Conservation (phyloP, 257 asterid genomes). For the Euphrasia confusa region DNA sequence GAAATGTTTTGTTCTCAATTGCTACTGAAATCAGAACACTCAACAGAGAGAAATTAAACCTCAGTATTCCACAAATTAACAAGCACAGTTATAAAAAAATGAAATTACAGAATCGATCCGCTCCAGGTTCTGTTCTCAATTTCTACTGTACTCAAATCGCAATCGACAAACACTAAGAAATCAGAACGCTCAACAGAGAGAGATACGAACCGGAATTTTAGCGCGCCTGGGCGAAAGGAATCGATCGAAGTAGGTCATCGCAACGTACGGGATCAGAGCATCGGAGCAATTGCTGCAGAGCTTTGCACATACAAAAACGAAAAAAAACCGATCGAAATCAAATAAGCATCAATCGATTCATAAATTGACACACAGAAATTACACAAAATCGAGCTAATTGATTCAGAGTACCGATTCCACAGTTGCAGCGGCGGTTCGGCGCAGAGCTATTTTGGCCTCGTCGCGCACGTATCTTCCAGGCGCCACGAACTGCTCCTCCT, state of each 20-base stretch:
- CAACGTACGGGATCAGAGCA: constrained; percentile 16
- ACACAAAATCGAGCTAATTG: neutral
- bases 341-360: neutral
- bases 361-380: neutral
- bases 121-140: no score
- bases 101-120: no score
- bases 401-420: neutral
- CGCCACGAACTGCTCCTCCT: neutral
- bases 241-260: constrained; percentile 23
- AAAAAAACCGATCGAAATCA: neutral
- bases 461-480: neutral
- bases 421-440: neutral
- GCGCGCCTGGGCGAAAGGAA: neutral
- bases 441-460: neutral
- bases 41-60: no score
- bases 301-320: constrained; percentile 5
- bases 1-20: neutral
- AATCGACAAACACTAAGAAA: no score
- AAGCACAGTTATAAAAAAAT: no score
- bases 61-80: no score
- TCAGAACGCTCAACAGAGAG: neutral
- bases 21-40: neutral
- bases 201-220: neutral
- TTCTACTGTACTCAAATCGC: no score
- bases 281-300: neutral